Percentiles rank a stretch among this genome's conserved stretches.
Evolutionary conservation across 805 yeast species (phyloP).

Genomic region (Naumovozyma castellii): DNA sequence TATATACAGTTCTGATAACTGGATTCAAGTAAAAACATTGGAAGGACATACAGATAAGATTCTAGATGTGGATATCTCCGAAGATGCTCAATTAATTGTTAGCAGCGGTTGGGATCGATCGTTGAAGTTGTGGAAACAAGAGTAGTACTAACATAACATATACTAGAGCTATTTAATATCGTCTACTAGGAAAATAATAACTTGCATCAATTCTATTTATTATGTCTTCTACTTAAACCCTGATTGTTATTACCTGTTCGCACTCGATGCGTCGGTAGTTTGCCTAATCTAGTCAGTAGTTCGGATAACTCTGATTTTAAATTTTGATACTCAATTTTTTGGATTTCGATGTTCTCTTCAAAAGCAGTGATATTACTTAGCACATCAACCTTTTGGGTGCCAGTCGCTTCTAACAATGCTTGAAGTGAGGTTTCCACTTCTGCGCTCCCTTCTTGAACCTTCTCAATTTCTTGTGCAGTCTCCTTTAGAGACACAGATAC

Average conservation of each 20-base stretch:
- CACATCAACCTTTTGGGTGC: slow-evolving; percentile 4
- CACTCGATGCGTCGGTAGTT: slow-evolving; percentile 19
- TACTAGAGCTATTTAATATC: not conserved
- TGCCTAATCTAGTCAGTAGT: slow-evolving; percentile 14
- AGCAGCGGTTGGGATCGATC: slow-evolving; percentile 82
- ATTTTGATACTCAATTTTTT: slow-evolving; percentile 6
- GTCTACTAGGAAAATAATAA: not conserved
- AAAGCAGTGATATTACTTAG: slow-evolving; percentile 8
- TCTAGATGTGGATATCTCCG: slow-evolving; percentile 54
- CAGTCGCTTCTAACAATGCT: slow-evolving; percentile 4
- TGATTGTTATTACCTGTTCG: slow-evolving; percentile 6
- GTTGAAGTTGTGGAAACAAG: slow-evolving; percentile 52
- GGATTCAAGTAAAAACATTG: slow-evolving; percentile 48
- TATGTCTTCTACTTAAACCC: not conserved
- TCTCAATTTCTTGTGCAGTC: slow-evolving; percentile 29
- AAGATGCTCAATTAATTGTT: slow-evolving; percentile 36
- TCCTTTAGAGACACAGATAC: slow-evolving; percentile 43
- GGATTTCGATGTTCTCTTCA: slow-evolving; percentile 8
- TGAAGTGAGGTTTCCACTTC: slow-evolving; percentile 12
- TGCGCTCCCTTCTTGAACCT: slow-evolving; percentile 7
- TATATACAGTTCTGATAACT: slow-evolving; percentile 58
- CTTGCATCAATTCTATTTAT: too few relatives aligned
- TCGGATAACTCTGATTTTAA: slow-evolving; percentile 12
- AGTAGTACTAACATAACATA: not conserved
- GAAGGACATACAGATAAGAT: slow-evolving; percentile 58